phyloP scores from a whole-genome alignment of 768 basidiomycete genomes.

The Harrya chromipes region DNA sequence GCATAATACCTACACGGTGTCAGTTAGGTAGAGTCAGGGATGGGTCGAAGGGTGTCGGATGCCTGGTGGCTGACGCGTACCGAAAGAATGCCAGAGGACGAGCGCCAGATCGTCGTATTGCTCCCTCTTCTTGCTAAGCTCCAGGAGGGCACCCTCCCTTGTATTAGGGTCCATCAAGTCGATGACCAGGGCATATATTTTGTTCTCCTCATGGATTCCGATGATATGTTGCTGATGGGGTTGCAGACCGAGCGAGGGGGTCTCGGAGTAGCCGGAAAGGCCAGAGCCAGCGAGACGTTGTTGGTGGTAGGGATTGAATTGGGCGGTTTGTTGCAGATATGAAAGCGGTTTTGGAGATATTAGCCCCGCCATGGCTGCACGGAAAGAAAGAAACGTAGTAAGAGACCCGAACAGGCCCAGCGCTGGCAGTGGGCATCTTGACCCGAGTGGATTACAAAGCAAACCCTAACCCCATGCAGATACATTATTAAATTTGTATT shows the following conservation, averaged over 20 bases:
- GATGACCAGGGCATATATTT: constrained; percentile 89
- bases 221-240: constrained; percentile 55
- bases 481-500: background rate
- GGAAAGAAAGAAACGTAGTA: constrained; percentile 6
- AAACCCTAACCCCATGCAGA: constrained; percentile 26
- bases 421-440: background rate
- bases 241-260: constrained; percentile 54
- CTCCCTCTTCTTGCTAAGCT: constrained; percentile 98
- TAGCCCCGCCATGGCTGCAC: constrained; percentile 52
- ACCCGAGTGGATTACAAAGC: constrained; percentile 23
- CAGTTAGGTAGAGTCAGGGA: background rate
- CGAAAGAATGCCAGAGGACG: constrained; percentile 98
- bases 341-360: constrained; percentile 61
- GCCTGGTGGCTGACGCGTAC: constrained; percentile 40
- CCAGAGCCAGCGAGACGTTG: constrained; percentile 32
- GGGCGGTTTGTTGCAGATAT: constrained; percentile 59
- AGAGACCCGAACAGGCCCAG: constrained; percentile 5
- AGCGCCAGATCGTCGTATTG: constrained; percentile 98
- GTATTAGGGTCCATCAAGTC: constrained; percentile 79
- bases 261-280: constrained; percentile 52
- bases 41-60: background rate
- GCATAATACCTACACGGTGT: constrained; percentile 80
- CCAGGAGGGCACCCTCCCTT: constrained; percentile 88
- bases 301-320: constrained; percentile 60
- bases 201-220: constrained; percentile 61